These are phyloP conservation scores for Wallacemonas sp. DNA, from an alignment of 208 protist species.

Conservation along the genomic window DNA sequence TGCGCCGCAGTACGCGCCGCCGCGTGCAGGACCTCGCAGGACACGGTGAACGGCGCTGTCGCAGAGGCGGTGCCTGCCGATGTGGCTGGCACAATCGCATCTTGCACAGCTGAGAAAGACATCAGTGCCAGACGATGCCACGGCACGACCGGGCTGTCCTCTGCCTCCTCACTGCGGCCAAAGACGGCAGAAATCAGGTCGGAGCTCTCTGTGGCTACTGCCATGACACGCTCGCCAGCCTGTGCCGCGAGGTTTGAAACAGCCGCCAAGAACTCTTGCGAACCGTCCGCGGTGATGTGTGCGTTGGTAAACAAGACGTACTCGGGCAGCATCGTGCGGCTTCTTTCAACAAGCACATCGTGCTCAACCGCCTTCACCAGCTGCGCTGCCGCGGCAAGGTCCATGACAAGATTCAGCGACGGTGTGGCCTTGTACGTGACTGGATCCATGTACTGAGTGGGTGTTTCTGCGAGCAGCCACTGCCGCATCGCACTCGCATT, in stretches of 20 bases:
- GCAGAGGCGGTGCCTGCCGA: too few species aligned
- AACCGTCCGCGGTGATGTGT: conserved; percentile 33
- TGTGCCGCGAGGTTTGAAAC: conserved; percentile 25
- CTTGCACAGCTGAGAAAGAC: not conserved
- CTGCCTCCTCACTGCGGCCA: not conserved
- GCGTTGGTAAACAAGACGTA: conserved; percentile 25
- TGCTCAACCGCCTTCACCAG: not conserved
- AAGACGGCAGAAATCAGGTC: conserved; percentile 28
- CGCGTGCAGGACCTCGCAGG: not conserved
- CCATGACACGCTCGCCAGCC: conserved; percentile 27
- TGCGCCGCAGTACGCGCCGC: not conserved
- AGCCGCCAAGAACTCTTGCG: conserved; percentile 34
- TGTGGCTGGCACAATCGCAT: not conserved
- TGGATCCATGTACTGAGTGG: conserved; percentile 35
- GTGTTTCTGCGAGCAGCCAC: conserved; percentile 34
- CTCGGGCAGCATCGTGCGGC: conserved; percentile 4
- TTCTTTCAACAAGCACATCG: conserved; percentile 5
- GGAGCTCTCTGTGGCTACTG: conserved; percentile 33
- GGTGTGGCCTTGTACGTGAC: conserved; percentile 35
- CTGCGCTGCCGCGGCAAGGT: conserved; percentile 7
- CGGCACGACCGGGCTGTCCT: not conserved
- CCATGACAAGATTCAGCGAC: conserved; percentile 31
- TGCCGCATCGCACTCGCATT: conserved; percentile 23
- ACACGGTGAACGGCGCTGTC: too few species aligned
- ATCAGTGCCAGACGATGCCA: not conserved